Conservation (phyloP, 108 stramenopile species). For the Craspedostauros australis region DNA sequence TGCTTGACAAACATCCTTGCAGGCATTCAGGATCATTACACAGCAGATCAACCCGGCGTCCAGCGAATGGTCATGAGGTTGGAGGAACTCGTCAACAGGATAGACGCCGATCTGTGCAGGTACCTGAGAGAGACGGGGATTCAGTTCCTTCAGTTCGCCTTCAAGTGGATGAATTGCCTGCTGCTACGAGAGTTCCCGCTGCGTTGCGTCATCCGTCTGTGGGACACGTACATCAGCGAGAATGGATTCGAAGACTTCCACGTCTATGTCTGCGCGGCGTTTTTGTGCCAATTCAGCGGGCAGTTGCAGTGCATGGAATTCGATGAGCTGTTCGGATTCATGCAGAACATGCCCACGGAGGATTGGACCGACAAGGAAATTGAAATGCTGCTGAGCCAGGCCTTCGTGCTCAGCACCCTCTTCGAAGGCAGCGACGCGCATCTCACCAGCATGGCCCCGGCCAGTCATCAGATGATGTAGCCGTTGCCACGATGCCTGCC, state of each 20-base stretch:
- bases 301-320: slow-evolving; percentile 85
- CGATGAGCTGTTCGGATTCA: slow-evolving; percentile 92
- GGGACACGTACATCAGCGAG: slow-evolving; percentile 94
- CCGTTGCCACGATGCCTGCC: too few species aligned
- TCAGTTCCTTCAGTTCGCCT: slow-evolving; percentile 93
- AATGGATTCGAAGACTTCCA: slow-evolving; percentile 95
- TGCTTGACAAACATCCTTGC: slow-evolving; percentile 94
- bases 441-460: too few species aligned
- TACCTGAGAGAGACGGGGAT: slow-evolving; percentile 78
- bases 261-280: slow-evolving; percentile 97
- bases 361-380: slow-evolving; percentile 81
- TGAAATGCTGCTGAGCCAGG: slow-evolving; percentile 84
- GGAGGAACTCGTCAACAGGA: slow-evolving; percentile 89
- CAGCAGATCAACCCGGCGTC: slow-evolving; percentile 94
- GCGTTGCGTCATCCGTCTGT: slow-evolving; percentile 75
- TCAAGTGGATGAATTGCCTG: slow-evolving; percentile 99
- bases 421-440: slow-evolving; percentile 85
- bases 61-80: slow-evolving; percentile 94
- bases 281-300: slow-evolving; percentile 88
- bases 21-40: slow-evolving; percentile 98
- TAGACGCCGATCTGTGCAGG: slow-evolving; percentile 80
- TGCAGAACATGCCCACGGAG: slow-evolving; percentile 80
- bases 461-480: too few species aligned
- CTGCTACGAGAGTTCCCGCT: slow-evolving; percentile 90
- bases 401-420: slow-evolving; percentile 73